Conservation (phyloP, 345 rosid genomes). For the rapeseed (Brassica napus) region DNA sequence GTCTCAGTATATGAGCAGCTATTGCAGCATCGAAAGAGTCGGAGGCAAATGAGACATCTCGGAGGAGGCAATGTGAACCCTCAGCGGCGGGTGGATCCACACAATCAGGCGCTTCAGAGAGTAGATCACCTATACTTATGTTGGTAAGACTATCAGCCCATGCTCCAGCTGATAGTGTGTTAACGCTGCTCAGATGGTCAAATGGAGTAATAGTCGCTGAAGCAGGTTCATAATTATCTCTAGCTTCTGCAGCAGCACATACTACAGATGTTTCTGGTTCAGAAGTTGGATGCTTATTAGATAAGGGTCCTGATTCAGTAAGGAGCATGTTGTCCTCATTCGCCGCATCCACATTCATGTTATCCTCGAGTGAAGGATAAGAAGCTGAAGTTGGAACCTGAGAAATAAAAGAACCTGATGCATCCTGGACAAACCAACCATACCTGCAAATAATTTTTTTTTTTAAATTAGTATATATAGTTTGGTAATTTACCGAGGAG, state of each 20-base stretch:
- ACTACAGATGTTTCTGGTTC: constrained; percentile 42
- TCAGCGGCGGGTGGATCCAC: constrained; percentile 45
- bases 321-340: constrained; percentile 36
- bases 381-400: constrained; percentile 44
- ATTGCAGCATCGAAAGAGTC: constrained; percentile 99
- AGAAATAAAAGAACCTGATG: constrained; percentile 43
- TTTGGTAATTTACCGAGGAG: constrained; percentile 11
- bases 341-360: constrained; percentile 41
- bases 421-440: constrained; percentile 75
- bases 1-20: constrained; percentile 89
- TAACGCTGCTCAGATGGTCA: constrained; percentile 41
- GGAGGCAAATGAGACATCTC: constrained; percentile 69
- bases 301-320: constrained; percentile 39
- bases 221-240: constrained; percentile 24
- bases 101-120: constrained; percentile 64
- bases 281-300: constrained; percentile 41
- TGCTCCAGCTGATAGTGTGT: constrained; percentile 67
- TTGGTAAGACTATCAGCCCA: constrained; percentile 98
- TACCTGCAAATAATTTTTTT: constrained; percentile 61
- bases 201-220: constrained; percentile 31
- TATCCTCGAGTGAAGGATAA: constrained; percentile 45
- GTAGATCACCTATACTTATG: constrained; percentile 88
- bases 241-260: constrained; percentile 38
- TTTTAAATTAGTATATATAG: constrained; percentile 14
- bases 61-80: constrained; percentile 55